Conservation (phyloP, 2,329 filamentous ascomycete species). For the Drechslerella stenobrocha region DNA sequence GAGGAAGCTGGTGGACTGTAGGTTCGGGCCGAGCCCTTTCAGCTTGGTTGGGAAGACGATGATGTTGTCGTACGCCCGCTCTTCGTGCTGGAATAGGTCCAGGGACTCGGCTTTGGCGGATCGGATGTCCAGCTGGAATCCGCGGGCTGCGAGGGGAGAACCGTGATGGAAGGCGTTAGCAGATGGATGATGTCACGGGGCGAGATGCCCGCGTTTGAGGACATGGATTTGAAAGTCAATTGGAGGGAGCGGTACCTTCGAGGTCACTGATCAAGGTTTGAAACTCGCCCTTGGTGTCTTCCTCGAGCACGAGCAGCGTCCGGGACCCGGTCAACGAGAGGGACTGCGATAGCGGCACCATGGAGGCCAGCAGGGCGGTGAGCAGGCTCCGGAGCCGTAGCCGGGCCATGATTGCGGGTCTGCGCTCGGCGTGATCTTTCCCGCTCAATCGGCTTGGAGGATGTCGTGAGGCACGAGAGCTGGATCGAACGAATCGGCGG, state of each 20-base stretch:
- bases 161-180: slow-evolving; percentile 14
- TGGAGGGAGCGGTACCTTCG: slow-evolving; percentile 61
- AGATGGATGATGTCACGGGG: slow-evolving; percentile 36
- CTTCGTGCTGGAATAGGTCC: slow-evolving; percentile 80
- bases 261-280: slow-evolving; percentile 77
- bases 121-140: slow-evolving; percentile 77
- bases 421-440: slow-evolving; percentile 5
- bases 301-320: slow-evolving; percentile 83
- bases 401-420: slow-evolving; percentile 28
- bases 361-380: slow-evolving; percentile 32
- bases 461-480: background rate
- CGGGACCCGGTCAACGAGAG: slow-evolving; percentile 66
- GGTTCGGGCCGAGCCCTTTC: slow-evolving; percentile 86
- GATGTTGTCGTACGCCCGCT: slow-evolving; percentile 87
- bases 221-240: slow-evolving; percentile 38
- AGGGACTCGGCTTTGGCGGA: slow-evolving; percentile 79
- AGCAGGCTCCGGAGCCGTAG: slow-evolving; percentile 39
- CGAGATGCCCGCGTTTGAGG: slow-evolving; percentile 2
- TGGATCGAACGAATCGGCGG: slow-evolving; percentile 9
- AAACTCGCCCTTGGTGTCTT: slow-evolving; percentile 79
- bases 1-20: slow-evolving; percentile 83
- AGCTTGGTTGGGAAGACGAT: slow-evolving; percentile 84
- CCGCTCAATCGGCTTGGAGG: slow-evolving; percentile 30
- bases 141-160: slow-evolving; percentile 69
- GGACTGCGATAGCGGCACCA: slow-evolving; percentile 49